Base-by-base conservation (phyloP, 164 flowering plant genomes). In the Stephania cephalantha region DNA sequence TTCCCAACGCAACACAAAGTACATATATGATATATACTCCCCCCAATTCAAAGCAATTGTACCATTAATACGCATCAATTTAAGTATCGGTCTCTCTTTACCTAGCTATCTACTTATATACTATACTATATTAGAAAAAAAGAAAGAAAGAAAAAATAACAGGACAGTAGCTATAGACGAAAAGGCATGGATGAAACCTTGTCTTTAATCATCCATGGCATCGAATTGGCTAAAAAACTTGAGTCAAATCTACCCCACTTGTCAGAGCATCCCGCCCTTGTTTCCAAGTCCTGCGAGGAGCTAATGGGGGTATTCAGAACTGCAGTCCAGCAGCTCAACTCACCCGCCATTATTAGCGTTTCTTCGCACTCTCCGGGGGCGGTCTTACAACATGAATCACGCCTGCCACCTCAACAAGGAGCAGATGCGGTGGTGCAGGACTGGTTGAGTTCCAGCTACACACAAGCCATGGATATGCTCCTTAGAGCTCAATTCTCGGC, bases 151-250 rank as follows among this genome's bases (percentile, higher is more conserved):
- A 35, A 35, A 35, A 2, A 35, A 35, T 2, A 2, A 35, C 42
- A 1, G 42, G 42, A 35, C 42, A 35, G 3, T 35, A 35, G 42
- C 42, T 35, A 35, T 35, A 35, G 42, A 4, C 42, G 42, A 35
- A 35, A 35, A 35, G 42, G 42, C 25, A 85, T 83, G 86, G 89
- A 88, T 20, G 79, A 67, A 71, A 84, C 71, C 17, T 72, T 82
- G 42, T 29, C 83, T 22, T 42, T 81, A 35, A 73, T 89, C 69
- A 52, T 80, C 17, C 79, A 78, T 13, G 95, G 92, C 0, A 86
- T 89, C 68, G 77, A 73, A 30, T 75, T 85, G 35, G 90, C 86
- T 0, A 83, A 80, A 75, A 82, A 84, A 5, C 85, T 92, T 6
- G 89, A 90, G 81, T 70, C 75, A 17, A 81, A 76, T 75, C 80